Percentiles rank a stretch among this genome's conserved stretches.
Evolutionary conservation across 1,284 basidiomycete genomes (phyloP).

Genomic region (Chalciporus piperatoides): DNA sequence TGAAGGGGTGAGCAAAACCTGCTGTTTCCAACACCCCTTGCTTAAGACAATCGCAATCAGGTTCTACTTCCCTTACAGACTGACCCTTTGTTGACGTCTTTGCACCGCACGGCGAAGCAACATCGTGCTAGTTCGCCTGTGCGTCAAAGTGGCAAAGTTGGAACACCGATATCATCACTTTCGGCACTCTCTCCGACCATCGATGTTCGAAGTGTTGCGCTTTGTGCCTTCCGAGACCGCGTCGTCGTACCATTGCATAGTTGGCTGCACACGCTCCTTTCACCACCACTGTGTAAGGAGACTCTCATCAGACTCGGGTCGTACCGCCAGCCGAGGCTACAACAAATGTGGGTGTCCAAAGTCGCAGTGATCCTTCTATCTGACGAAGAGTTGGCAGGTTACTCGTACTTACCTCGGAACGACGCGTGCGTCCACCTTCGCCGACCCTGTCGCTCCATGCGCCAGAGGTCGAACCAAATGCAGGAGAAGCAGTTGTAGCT

Average conservation of each 20-base stretch:
- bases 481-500: constrained; percentile 60
- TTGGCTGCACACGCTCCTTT: constrained; percentile 53
- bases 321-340: constrained; percentile 61
- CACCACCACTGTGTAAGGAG: constrained; percentile 48
- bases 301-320: constrained; percentile 46
- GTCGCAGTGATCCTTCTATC: background rate
- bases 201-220: constrained; percentile 76
- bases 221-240: constrained; percentile 78
- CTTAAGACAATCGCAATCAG: constrained; percentile 34
- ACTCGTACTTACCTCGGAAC: constrained; percentile 64
- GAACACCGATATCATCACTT: constrained; percentile 34
- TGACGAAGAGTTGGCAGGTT: constrained; percentile 46
- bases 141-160: constrained; percentile 45
- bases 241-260: constrained; percentile 65
- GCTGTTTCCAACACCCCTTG: background rate
- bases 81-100: constrained; percentile 60
- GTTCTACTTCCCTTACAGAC: constrained; percentile 76
- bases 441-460: constrained; percentile 25
- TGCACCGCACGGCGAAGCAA: constrained; percentile 61
- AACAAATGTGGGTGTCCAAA: constrained; percentile 58
- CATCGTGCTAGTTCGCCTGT: constrained; percentile 56
- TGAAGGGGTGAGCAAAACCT: constrained; percentile 61
- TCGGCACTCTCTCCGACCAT: constrained; percentile 44
- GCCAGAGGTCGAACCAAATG: constrained; percentile 40
- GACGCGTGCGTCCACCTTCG: constrained; percentile 28